Base-by-base conservation (phyloP, 2,329 filamentous ascomycete genomes). In the Gaeumannomyces tritici region DNA sequence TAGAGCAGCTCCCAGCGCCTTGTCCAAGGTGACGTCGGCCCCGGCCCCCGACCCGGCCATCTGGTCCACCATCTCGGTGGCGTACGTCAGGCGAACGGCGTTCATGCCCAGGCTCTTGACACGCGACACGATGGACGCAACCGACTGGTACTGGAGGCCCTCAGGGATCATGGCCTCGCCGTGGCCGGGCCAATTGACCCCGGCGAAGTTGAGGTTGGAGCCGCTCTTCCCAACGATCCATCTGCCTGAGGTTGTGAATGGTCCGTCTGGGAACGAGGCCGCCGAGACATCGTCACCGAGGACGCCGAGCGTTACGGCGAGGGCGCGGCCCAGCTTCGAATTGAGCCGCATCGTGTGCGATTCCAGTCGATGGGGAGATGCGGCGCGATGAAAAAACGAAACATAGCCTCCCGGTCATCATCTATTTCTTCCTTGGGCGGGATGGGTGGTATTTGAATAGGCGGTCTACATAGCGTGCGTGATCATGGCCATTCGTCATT, bases 151-250 rank as follows among this genome's bases (percentile, higher is more conserved):
- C 65, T 82, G 80, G 8, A 84, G 73, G 12, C 82, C 82, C 66
- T 84, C 82, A 0, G 81, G 81, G 2, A 83, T 75, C 81, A 83
- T 83, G 26, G 79, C 75, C n/a, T 83, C 80, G 61, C 76, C 76
- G 33, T 78, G 76, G 4, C 79, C 81, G 5, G 80, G 78, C 82
- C 81, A 84, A 65, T 83, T 84, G 6, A 77, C 75, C 3, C 80
- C 80, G 4, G 77, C 78, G 62, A 77, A 74, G n/a, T 72, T 74
- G 59, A 79, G 71, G 24, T 71, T 71, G 1, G 70, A 64, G 4
- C 65, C 67, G 7, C 72, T 66, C 26, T 42, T 28, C 57, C 74
- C 70, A 59, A 70, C 69, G 63, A 75, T 73, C 61, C 64, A 64
- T 1, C 66, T 60, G 13, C 65, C 66, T 0, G 64, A 66, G 3